Percentiles rank a stretch among this genome's conserved stretches.
These are phyloP conservation scores for Triticum dicoccoides DNA, from an alignment of 176 grass and related monocot genomes.

Conservation along the genomic window DNA sequence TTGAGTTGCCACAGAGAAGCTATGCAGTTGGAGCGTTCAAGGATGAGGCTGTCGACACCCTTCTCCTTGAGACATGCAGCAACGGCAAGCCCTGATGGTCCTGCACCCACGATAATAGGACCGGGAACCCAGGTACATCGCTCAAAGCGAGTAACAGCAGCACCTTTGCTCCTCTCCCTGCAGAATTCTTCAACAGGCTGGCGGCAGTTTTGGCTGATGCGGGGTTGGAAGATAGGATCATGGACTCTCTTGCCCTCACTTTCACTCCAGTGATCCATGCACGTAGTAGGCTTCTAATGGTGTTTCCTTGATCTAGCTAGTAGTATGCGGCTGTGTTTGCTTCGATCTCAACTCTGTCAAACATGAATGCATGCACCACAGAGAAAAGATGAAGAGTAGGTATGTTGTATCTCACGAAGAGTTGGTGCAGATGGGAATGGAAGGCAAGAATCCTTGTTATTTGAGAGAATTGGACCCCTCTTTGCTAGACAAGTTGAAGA, in stretches of 20 bases:
- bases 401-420: constrained; percentile 31
- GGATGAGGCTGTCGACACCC: constrained; percentile 61
- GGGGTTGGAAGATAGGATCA: constrained; percentile 60
- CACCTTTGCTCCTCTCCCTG: constrained; percentile 13
- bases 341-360: constrained; percentile 22
- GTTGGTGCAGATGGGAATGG: constrained; percentile 18
- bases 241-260: constrained; percentile 79
- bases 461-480: constrained; percentile 10
- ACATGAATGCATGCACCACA: constrained; percentile 28
- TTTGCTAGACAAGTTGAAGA: constrained; percentile 15
- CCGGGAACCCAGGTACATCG: constrained; percentile 47
- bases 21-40: constrained; percentile 86
- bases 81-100: constrained; percentile 91
- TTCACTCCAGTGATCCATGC: constrained; percentile 68
- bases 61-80: constrained; percentile 84
- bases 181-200: constrained; percentile 22
- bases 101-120: constrained; percentile 86
- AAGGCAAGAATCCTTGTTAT: constrained; percentile 30
- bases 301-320: constrained; percentile 39
- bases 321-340: constrained; percentile 34
- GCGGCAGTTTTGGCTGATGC: constrained; percentile 34
- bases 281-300: constrained; percentile 29
- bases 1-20: constrained; percentile 88
- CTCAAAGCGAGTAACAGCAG: constrained; percentile 21
- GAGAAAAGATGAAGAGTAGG: constrained; percentile 26